These are phyloP conservation scores for Termitomyces sp. DNA, from an alignment of 768 basidiomycete species.

Conservation along the genomic window DNA sequence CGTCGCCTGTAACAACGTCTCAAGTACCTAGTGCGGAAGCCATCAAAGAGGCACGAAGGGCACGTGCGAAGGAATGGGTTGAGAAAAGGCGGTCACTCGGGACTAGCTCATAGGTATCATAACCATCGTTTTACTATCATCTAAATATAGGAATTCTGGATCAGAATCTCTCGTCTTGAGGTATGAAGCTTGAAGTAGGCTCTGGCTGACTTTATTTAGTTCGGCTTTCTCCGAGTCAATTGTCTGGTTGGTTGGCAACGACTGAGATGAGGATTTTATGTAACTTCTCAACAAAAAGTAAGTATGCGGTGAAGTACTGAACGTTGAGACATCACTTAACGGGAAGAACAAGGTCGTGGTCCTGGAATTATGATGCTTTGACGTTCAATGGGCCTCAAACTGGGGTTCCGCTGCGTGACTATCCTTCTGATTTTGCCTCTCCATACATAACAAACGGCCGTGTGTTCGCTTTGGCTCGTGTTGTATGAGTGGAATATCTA, in stretches of 20 bases:
- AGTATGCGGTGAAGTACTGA: too few species aligned
- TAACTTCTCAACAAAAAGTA: too few species aligned
- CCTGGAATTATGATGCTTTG: neutral
- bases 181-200: too few species aligned
- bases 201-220: too few species aligned
- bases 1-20: neutral
- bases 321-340: too few species aligned
- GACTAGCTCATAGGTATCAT: neutral
- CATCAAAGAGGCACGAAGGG: constrained; percentile 42
- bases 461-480: neutral
- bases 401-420: too few species aligned
- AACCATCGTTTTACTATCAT: neutral
- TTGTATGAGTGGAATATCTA: neutral
- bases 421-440: neutral
- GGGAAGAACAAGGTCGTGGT: neutral
- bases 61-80: constrained; percentile 54
- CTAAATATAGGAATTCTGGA: too few species aligned
- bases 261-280: too few species aligned
- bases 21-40: constrained; percentile 14
- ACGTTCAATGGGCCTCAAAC: neutral
- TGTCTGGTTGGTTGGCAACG: too few species aligned
- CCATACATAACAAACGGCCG: neutral
- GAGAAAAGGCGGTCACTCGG: constrained; percentile 36
- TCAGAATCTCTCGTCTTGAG: too few species aligned
- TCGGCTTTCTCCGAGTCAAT: too few species aligned